Percentiles rank a stretch among this genome's conserved stretches.
Evolutionary conservation across 441 rosid genomes (phyloP).

Genomic region (Lepidium campestre): DNA sequence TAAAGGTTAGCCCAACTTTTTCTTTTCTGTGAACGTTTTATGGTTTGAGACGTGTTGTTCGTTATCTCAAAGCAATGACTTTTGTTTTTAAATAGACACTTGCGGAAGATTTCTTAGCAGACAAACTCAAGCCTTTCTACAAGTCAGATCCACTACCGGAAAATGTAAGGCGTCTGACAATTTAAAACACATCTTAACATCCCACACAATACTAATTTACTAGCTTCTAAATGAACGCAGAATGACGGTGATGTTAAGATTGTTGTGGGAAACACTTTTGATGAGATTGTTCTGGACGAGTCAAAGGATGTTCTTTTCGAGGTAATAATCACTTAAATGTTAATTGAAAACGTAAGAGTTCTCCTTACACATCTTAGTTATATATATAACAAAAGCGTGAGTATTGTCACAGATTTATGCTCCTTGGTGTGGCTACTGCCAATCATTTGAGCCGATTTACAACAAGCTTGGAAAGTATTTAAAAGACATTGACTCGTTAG

Average conservation of each 20-base stretch:
- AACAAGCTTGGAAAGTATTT: constrained; percentile 89
- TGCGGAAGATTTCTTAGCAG: constrained; percentile 70
- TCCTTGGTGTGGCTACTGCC: constrained; percentile 99
- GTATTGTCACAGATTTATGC: constrained; percentile 65
- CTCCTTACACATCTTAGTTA: background rate
- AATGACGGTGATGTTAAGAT: constrained; percentile 88
- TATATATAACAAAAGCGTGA: background rate
- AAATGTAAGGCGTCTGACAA: constrained; percentile 39
- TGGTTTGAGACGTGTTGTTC: background rate
- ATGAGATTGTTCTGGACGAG: constrained; percentile 90
- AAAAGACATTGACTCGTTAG: constrained; percentile 64
- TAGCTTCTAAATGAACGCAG: constrained; percentile 34
- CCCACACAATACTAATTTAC: constrained; percentile 1
- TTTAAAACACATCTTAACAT: background rate
- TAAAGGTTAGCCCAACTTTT: constrained; percentile 48
- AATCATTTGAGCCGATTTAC: constrained; percentile 81
- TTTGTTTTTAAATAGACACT: constrained; percentile 39
- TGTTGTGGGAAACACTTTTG: constrained; percentile 81
- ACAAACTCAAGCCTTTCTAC: constrained; percentile 77
- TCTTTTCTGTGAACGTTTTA: background rate
- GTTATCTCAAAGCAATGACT: background rate
- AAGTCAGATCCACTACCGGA: constrained; percentile 91
- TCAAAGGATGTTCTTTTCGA: constrained; percentile 94
- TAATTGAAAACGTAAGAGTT: background rate
- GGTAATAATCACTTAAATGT: constrained; percentile 36